Conservation (phyloP, 2,329 filamentous ascomycete genomes). For the Boeremia lycopersici region DNA sequence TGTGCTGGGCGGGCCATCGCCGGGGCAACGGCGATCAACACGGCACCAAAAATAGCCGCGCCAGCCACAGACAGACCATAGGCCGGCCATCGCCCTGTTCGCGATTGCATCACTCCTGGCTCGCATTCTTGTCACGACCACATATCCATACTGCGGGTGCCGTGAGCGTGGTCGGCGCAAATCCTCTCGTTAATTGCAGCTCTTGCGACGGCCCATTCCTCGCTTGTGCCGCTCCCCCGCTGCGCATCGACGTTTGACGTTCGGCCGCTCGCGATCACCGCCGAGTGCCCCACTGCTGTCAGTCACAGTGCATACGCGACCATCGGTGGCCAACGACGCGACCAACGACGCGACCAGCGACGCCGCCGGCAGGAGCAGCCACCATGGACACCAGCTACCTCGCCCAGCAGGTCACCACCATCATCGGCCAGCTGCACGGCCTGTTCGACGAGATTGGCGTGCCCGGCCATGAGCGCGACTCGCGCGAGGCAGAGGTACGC, state of each 20-base stretch:
- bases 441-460: slow-evolving; percentile 98
- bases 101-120: slow-evolving; percentile 15
- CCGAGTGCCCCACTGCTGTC: slow-evolving; percentile 24
- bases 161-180: slow-evolving; percentile 12
- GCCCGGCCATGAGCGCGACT: slow-evolving; percentile 88
- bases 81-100: slow-evolving; percentile 6
- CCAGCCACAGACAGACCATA: slow-evolving; percentile 6
- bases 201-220: slow-evolving; percentile 16
- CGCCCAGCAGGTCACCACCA: slow-evolving; percentile 92
- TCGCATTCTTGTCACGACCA: slow-evolving; percentile 9
- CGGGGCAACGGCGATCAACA: slow-evolving; percentile 14
- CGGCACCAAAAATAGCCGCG: slow-evolving; percentile 15
- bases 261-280: slow-evolving; percentile 31
- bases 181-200: slow-evolving; percentile 17
- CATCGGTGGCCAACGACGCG: slow-evolving; percentile 25
- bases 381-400: slow-evolving; percentile 89
- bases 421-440: slow-evolving; percentile 89
- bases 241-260: slow-evolving; percentile 2
- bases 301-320: slow-evolving; percentile 42
- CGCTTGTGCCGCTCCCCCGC: slow-evolving; percentile 5
- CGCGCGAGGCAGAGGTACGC: slow-evolving; percentile 82
- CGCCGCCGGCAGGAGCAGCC: slow-evolving; percentile 43
- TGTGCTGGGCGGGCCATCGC: slow-evolving; percentile 8
- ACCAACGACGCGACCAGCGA: slow-evolving; percentile 34
- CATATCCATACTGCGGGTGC: slow-evolving; percentile 9